Evolutionary conservation across 192 early-diverging fungal genomes (phyloP).

Genomic region (Coemansia sp.): DNA sequence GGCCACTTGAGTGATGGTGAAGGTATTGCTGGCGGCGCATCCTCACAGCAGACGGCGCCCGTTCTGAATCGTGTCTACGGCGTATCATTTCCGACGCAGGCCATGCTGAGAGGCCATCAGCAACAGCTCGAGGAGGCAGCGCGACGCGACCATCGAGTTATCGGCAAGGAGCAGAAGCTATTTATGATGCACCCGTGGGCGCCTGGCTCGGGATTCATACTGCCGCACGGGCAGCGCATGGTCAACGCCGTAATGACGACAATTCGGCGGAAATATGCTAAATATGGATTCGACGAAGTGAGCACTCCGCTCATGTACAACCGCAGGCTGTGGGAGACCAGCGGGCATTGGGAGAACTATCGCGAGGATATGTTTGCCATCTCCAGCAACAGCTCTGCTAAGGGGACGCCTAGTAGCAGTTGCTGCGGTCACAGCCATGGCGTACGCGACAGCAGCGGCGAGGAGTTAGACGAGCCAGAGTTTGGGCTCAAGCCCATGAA

Average conservation of each 20-base stretch:
- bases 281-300: slow-evolving; percentile 85
- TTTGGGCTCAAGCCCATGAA: slow-evolving; percentile 98
- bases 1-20: slow-evolving; percentile 16
- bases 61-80: slow-evolving; percentile 74
- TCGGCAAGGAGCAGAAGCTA: slow-evolving; percentile 70
- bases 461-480: slow-evolving; percentile 57
- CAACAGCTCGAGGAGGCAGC: slow-evolving; percentile 54
- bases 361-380: slow-evolving; percentile 90
- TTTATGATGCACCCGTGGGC: slow-evolving; percentile 73
- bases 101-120: slow-evolving; percentile 61
- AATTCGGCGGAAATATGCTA: slow-evolving; percentile 74
- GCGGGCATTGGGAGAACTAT: slow-evolving; percentile 97
- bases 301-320: slow-evolving; percentile 93
- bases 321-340: slow-evolving; percentile 90
- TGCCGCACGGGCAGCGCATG: slow-evolving; percentile 81
- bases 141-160: slow-evolving; percentile 68
- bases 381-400: slow-evolving; percentile 9
- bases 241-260: slow-evolving; percentile 75
- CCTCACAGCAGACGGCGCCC: slow-evolving; percentile 48
- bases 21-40: background rate
- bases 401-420: background rate
- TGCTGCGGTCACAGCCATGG: slow-evolving; percentile 42
- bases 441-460: slow-evolving; percentile 5
- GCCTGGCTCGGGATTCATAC: slow-evolving; percentile 75
- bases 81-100: slow-evolving; percentile 64